phyloP scores from a whole-genome alignment of 2,329 filamentous ascomycete species.

The Fusarium sp. region DNA sequence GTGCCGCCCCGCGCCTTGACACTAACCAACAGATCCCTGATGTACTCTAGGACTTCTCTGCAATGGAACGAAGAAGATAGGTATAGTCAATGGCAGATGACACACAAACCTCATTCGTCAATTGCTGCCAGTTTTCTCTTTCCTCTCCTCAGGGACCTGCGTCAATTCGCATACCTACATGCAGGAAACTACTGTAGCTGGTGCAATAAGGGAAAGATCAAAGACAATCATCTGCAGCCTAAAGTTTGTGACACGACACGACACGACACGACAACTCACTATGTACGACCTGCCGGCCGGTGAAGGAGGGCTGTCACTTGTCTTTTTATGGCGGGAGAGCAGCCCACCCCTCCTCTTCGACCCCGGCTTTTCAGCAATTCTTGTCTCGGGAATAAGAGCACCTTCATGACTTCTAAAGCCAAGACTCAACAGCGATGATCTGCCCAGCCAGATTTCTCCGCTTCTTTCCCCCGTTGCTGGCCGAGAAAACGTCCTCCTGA shows the following conservation, averaged over 20 bases:
- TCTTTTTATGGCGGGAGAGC: conserved; percentile 26
- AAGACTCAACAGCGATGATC: neutral
- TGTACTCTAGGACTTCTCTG: neutral
- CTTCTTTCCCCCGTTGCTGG: conserved; percentile 24
- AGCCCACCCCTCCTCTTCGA: conserved; percentile 7
- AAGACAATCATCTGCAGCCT: conserved; percentile 22
- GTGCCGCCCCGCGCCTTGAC: conserved; percentile 35
- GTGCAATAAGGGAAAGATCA: conserved; percentile 33
- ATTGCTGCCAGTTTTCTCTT: conserved; percentile 45
- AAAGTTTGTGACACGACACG: conserved; percentile 28
- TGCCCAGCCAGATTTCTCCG: neutral
- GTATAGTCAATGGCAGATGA: conserved; percentile 5
- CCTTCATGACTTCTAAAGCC: neutral
- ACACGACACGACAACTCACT: conserved; percentile 25
- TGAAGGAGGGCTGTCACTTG: conserved; percentile 18
- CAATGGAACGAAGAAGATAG: neutral
- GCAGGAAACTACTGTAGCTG: conserved; percentile 33
- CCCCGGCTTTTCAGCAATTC: conserved; percentile 5
- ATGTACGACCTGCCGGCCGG: conserved; percentile 11
- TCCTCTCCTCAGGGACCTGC: conserved; percentile 42
- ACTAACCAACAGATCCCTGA: conserved; percentile 1
- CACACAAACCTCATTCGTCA: conserved; percentile 37
- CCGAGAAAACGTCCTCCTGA: conserved; percentile 40
- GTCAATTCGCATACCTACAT: conserved; percentile 28
- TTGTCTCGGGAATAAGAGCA: conserved; percentile 21